Base-by-base conservation (phyloP, 805 yeast genomes). In the Metschnikowia dekortorum region DNA sequence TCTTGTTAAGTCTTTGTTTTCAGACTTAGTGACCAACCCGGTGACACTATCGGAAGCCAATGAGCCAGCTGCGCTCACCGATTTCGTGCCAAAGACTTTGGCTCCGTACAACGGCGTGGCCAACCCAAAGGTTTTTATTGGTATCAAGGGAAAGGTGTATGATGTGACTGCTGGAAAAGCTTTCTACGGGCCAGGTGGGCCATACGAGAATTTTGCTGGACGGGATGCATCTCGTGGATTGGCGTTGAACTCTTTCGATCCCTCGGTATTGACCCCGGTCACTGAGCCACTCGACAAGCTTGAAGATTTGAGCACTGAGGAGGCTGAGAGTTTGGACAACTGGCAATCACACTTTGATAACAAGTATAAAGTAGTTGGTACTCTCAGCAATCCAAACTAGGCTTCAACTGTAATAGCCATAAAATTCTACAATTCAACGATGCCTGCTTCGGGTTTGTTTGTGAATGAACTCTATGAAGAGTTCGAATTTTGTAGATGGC, bases 101-200 rank as follows among this genome's bases (percentile, higher is more conserved):
- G 80, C 80, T 50, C 84, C 83, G 58, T 90, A 71, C 73, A 89
- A 92, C 66, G 98, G 98, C 1, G 80, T 73, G 47, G 89, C 86
- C 55, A 84, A 87, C 55, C 84, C 84, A 47, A 82, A 82, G 60
- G 89, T 92, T n/a, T 86, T 84, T 61, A 80, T 92, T 54, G 94
- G 89, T 0, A 89, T 92, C n/a, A 81, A 78, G 58, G 96, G 96
- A 1, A 84, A 77, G 28, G 96, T 92, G 2, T 92, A 79, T 61
- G 97, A 92, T 62, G 96, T 89, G 18, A 73, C 88, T 5, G 73
- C 75, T 9, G 96, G 96, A 0, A 80, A 91, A 56, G 79, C 80
- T 43, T 91, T 92, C 64, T 92, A 92, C 67, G 98, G 98, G 0
- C 98, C 98, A 6, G 88, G 92, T 31, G 97, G 97, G 0, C 96